Percentiles rank a stretch among this genome's conserved stretches.
These are phyloP conservation scores for Akanthomyces dipterigenus DNA, from an alignment of 2,329 filamentous ascomycete species.

Conservation along the genomic window DNA sequence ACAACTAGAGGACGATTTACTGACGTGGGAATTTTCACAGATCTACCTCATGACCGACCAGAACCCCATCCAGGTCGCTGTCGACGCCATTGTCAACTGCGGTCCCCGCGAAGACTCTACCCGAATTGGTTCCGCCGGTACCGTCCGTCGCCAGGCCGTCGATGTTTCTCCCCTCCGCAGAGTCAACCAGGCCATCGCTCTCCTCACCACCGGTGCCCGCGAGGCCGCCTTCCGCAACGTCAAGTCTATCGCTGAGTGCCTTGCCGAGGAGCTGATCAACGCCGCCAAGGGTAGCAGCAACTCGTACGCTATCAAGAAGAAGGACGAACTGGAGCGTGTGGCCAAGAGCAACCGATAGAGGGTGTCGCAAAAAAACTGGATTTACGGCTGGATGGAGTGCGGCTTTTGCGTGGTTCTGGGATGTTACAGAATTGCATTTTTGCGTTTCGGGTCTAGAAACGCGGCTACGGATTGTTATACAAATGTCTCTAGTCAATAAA, in stretches of 20 bases:
- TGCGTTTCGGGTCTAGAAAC: conserved; percentile 40
- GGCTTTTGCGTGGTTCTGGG: conserved; percentile 39
- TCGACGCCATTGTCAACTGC: conserved; percentile 99
- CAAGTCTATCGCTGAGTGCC: conserved; percentile 99
- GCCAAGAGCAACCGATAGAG: conserved; percentile 99
- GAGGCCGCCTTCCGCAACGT: conserved; percentile 99
- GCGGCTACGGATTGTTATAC: conserved; percentile 36
- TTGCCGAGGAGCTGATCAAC: conserved; percentile 99
- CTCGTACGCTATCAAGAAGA: conserved; percentile 99
- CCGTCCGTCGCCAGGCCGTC: conserved; percentile 99
- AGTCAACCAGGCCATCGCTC: conserved; percentile 99
- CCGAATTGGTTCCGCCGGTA: conserved; percentile 98
- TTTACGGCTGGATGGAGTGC: conserved; percentile 30
- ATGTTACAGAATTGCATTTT: conserved; percentile 42
- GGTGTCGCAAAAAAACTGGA: conserved; percentile 18
- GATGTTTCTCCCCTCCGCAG: conserved; percentile 99
- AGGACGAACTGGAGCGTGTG: conserved; percentile 99
- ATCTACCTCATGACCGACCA: conserved; percentile 99
- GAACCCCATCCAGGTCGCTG: conserved; percentile 99
- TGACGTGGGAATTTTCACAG: conserved; percentile 41
- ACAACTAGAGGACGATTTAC: conserved; percentile 11
- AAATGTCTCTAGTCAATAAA: conserved; percentile 37
- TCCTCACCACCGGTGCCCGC: conserved; percentile 97
- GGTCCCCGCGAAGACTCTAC: conserved; percentile 99
- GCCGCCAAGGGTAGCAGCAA: conserved; percentile 99